Percentiles rank a stretch among this genome's conserved stretches.
Conservation (phyloP, 2,329 filamentous ascomycete species). For the Akanthomyces uredinophilus region DNA sequence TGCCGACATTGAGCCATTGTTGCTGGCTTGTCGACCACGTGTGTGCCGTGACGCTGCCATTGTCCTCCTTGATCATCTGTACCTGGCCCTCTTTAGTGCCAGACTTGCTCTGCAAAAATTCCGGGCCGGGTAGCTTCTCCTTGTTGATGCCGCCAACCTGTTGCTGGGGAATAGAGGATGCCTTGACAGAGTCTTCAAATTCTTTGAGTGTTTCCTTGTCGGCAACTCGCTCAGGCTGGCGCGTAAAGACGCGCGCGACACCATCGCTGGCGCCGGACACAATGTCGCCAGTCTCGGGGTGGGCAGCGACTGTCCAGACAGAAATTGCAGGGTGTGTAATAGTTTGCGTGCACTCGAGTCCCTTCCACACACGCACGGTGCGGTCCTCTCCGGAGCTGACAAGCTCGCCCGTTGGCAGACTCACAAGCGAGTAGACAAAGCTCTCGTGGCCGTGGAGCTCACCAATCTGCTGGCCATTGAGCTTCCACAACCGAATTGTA, state of each 20-base stretch:
- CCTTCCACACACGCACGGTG: slow-evolving; percentile 86
- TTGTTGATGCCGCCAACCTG: slow-evolving; percentile 82
- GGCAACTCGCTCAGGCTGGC: slow-evolving; percentile 64
- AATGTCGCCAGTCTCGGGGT: slow-evolving; percentile 78
- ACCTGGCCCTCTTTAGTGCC: slow-evolving; percentile 97
- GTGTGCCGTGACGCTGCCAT: slow-evolving; percentile 80
- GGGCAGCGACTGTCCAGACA: slow-evolving; percentile 88
- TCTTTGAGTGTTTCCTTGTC: slow-evolving; percentile 60
- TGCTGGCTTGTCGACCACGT: slow-evolving; percentile 71
- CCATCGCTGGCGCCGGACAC: slow-evolving; percentile 91
- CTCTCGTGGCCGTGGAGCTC: slow-evolving; percentile 85
- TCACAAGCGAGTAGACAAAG: slow-evolving; percentile 84
- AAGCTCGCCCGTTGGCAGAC: slow-evolving; percentile 76
- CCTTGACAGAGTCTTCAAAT: slow-evolving; percentile 78
- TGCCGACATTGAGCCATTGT: slow-evolving; percentile 86
- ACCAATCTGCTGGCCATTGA: slow-evolving; percentile 69
- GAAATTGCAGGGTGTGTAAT: slow-evolving; percentile 97
- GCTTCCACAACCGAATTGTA: slow-evolving; percentile 78
- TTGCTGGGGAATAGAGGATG: slow-evolving; percentile 82
- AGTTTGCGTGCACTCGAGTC: slow-evolving; percentile 79
- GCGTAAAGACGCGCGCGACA: slow-evolving; percentile 77
- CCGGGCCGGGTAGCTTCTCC: slow-evolving; percentile 81
- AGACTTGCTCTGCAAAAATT: slow-evolving; percentile 73
- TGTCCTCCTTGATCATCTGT: slow-evolving; percentile 78
- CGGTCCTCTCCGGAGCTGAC: slow-evolving; percentile 91